Evolutionary conservation across 495 filamentous ascomycete genomes (phyloP).

Genomic region (Gamarada debralockiae): DNA sequence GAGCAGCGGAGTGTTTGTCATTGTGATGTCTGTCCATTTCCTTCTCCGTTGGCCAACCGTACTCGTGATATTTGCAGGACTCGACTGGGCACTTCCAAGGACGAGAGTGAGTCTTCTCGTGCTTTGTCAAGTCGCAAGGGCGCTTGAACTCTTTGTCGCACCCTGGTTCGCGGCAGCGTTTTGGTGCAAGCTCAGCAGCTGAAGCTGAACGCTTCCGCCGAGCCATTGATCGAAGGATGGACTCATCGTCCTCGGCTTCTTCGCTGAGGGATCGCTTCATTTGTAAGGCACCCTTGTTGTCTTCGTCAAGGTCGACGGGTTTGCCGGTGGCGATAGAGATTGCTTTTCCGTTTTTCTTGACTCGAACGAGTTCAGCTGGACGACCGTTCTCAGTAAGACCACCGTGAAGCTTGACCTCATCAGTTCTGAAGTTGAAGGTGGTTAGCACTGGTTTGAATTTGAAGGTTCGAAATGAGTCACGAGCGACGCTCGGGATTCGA

Average conservation of each 20-base stretch:
- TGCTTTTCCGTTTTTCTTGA: constrained; percentile 69
- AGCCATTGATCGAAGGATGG: constrained; percentile 82
- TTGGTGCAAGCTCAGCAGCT: constrained; percentile 69
- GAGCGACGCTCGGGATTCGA: too few species aligned
- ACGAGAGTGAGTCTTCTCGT: constrained; percentile 94
- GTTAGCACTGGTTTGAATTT: constrained; percentile 4
- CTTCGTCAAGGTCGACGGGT: constrained; percentile 42
- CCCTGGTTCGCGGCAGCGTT: constrained; percentile 57
- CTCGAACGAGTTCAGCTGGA: constrained; percentile 71
- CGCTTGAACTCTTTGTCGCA: constrained; percentile 92
- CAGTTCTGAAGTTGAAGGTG: constrained; percentile 26
- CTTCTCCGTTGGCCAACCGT: constrained; percentile 96
- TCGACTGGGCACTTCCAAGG: constrained; percentile 86
- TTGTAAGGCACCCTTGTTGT: constrained; percentile 34
- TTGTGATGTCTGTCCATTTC: constrained; percentile 93
- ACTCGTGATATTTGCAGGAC: constrained; percentile 79
- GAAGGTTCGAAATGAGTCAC: background rate
- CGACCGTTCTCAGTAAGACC: constrained; percentile 74
- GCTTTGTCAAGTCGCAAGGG: constrained; percentile 89
- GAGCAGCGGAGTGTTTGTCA: constrained; percentile 84
- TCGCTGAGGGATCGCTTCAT: constrained; percentile 62
- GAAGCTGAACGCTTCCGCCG: constrained; percentile 75
- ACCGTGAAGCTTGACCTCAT: constrained; percentile 68
- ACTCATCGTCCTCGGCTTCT: constrained; percentile 63
- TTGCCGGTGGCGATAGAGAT: constrained; percentile 67